Conservation (phyloP, 2,329 filamentous ascomycete genomes). For the Phaeosphaeriaceae sp. region DNA sequence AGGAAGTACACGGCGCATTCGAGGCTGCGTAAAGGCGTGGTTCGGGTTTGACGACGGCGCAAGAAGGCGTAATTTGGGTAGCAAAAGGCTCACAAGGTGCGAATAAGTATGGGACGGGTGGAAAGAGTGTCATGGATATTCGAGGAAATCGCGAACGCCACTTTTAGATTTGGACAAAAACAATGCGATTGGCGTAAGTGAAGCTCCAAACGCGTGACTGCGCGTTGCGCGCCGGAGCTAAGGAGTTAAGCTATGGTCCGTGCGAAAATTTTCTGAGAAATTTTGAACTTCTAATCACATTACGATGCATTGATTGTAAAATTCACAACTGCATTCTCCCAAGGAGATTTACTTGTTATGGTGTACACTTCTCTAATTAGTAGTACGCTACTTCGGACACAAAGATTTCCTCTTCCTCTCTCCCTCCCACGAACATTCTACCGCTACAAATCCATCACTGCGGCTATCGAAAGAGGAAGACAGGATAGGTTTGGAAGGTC, state of each 20-base stretch:
- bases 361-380: conserved; percentile 21
- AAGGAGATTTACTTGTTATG: conserved; percentile 21
- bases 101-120: too few relatives aligned
- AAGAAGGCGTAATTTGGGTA: too few relatives aligned
- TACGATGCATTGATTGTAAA: background rate
- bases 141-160: too few relatives aligned
- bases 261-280: conserved; percentile 1
- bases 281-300: background rate
- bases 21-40: too few relatives aligned
- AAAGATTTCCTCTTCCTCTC: conserved; percentile 15
- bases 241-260: conserved; percentile 2
- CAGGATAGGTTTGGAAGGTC: conserved; percentile 17
- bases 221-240: conserved; percentile 12
- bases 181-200: too few relatives aligned
- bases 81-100: too few relatives aligned
- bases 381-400: conserved; percentile 23
- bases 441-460: conserved; percentile 42
- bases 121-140: too few relatives aligned
- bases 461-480: conserved; percentile 40
- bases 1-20: too few relatives aligned
- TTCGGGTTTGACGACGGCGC: too few relatives aligned
- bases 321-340: background rate
- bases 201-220: conserved; percentile 15
- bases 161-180: too few relatives aligned
- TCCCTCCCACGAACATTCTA: conserved; percentile 22